Evolutionary conservation across 495 filamentous ascomycete species (phyloP).

Genomic region (Podospora fimiseda): DNA sequence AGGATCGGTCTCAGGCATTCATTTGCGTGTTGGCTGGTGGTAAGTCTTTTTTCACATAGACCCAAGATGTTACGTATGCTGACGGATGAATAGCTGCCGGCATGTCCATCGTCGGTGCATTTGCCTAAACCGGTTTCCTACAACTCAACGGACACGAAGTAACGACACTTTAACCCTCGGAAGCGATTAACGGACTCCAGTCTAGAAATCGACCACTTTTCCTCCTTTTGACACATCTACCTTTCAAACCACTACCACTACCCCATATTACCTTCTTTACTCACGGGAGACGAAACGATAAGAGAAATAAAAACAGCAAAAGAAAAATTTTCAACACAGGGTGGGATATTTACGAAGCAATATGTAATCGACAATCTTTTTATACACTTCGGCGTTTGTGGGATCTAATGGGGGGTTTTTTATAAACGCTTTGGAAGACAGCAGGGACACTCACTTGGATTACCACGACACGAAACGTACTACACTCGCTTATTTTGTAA

Average conservation of each 20-base stretch:
- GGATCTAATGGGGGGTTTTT: too few relatives aligned
- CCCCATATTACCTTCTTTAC: too few relatives aligned
- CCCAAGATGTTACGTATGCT: neutral
- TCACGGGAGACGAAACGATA: too few relatives aligned
- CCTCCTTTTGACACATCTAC: too few relatives aligned
- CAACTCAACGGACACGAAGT: neutral
- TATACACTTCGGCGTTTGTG: too few relatives aligned
- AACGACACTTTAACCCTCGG: neutral
- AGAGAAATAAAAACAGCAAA: too few relatives aligned
- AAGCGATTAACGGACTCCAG: too few relatives aligned
- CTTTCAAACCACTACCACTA: too few relatives aligned
- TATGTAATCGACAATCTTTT: too few relatives aligned
- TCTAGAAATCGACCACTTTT: too few relatives aligned
- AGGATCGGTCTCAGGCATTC: constrained; percentile 38
- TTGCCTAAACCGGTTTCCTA: constrained; percentile 24
- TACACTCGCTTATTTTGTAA: neutral
- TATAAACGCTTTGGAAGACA: neutral
- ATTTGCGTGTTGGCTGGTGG: constrained; percentile 37
- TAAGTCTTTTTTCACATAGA: constrained; percentile 8
- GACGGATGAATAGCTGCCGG: constrained; percentile 12
- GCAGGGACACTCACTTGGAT: neutral
- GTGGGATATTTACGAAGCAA: too few relatives aligned
- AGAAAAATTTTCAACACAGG: too few relatives aligned
- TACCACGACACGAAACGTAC: neutral
- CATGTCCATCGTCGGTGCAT: constrained; percentile 25